Conservation (phyloP, 176 grass and related monocot species). For the Themeda triandra region DNA sequence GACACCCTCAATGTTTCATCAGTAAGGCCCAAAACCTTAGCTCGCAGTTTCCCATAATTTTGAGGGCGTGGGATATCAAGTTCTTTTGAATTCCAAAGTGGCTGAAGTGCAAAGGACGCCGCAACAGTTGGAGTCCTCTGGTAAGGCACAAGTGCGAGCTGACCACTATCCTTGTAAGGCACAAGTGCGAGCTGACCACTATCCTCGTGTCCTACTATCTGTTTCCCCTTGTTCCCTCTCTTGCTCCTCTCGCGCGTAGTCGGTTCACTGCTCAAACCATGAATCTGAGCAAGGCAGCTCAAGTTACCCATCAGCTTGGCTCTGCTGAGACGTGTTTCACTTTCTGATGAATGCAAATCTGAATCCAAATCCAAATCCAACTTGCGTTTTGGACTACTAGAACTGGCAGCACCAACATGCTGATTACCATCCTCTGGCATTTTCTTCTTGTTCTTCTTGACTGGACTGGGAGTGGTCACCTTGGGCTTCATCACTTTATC, state of each 20-base stretch:
- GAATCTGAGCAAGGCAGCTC: slow-evolving; percentile 5
- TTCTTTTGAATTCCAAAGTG: neutral
- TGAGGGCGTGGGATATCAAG: neutral
- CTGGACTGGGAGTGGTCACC: neutral
- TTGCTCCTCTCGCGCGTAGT: neutral
- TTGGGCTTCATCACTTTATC: slow-evolving; percentile 10
- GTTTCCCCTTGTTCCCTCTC: slow-evolving; percentile 26
- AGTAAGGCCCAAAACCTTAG: slow-evolving; percentile 23
- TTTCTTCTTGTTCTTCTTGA: neutral
- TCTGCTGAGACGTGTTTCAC: slow-evolving; percentile 7
- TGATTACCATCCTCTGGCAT: neutral
- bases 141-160: slow-evolving; percentile 18
- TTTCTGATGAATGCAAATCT: neutral
- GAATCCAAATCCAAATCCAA: slow-evolving; percentile 32
- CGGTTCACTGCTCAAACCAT: neutral
- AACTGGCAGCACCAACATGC: neutral
- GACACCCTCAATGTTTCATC: slow-evolving; percentile 20
- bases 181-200: neutral
- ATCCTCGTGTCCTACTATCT: neutral
- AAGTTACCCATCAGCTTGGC: slow-evolving; percentile 22
- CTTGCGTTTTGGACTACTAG: slow-evolving; percentile 21
- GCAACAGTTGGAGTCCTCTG: neutral
- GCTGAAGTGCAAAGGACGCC: slow-evolving; percentile 25
- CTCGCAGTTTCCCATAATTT: neutral
- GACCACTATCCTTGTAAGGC: neutral